Evolutionary conservation across 2,329 filamentous ascomycete species (phyloP).

Genomic region (Trichophyton rubrum): DNA sequence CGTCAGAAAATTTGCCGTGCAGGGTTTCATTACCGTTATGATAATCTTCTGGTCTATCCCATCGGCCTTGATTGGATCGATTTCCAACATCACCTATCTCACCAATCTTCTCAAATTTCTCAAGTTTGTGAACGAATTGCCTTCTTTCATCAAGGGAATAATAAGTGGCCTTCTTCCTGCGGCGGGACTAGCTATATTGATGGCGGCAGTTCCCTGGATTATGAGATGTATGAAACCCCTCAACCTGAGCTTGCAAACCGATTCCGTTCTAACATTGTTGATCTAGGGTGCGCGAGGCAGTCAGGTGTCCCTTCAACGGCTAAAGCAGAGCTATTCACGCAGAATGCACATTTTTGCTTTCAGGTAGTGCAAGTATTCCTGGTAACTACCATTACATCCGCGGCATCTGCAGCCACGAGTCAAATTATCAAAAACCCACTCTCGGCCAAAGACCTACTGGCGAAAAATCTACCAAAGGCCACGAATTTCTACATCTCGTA

Average conservation of each 20-base stretch:
- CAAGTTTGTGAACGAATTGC: slow-evolving; percentile 62
- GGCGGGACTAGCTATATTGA: slow-evolving; percentile 65
- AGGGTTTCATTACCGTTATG: slow-evolving; percentile 58
- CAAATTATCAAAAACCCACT: slow-evolving; percentile 54
- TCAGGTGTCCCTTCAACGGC: slow-evolving; percentile 69
- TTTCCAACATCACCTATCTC: slow-evolving; percentile 72
- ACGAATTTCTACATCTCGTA: slow-evolving; percentile 95
- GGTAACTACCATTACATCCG: slow-evolving; percentile 69
- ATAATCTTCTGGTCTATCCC: slow-evolving; percentile 78
- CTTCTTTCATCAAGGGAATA: slow-evolving; percentile 57
- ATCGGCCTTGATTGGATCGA: slow-evolving; percentile 66
- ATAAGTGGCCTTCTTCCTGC: slow-evolving; percentile 75
- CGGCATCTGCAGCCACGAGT: slow-evolving; percentile 58
- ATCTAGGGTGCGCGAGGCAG: slow-evolving; percentile 57
- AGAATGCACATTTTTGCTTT: slow-evolving; percentile 69
- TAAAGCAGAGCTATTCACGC: slow-evolving; percentile 73
- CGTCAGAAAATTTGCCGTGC: slow-evolving; percentile 54
- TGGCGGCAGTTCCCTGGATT: slow-evolving; percentile 74
- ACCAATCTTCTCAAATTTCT: slow-evolving; percentile 45
- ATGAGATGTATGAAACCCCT: slow-evolving; percentile 51
- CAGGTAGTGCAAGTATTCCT: slow-evolving; percentile 79
- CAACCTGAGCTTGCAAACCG: neutral
- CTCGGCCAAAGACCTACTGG: slow-evolving; percentile 52
- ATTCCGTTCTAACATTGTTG: neutral
- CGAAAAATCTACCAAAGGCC: slow-evolving; percentile 64